A percentile compares a stretch with the other conserved stretches of the same genome.
phyloP scores from a whole-genome alignment of 2,329 filamentous ascomycete species.

The Pseudocercospora fijiensis region DNA sequence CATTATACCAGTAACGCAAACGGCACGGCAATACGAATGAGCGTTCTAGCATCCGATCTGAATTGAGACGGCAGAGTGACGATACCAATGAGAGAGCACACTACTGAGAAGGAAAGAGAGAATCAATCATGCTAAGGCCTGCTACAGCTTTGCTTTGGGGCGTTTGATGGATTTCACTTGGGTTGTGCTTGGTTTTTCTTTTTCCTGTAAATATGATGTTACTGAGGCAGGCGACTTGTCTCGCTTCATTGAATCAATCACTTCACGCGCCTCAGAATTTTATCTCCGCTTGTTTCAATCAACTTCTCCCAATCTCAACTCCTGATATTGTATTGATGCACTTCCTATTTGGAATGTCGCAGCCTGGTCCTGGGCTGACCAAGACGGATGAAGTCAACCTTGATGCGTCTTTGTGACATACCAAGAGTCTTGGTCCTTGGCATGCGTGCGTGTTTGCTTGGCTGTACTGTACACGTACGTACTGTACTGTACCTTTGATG shows the following conservation, averaged over 20 bases:
- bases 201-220: not conserved
- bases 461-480: not conserved
- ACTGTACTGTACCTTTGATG: not conserved
- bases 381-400: too few relatives aligned
- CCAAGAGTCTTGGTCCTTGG: not conserved
- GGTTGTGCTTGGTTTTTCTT: not conserved
- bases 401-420: too few relatives aligned
- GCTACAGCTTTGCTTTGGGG: not conserved
- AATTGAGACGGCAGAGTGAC: constrained; percentile 7
- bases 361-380: too few relatives aligned
- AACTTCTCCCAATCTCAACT: too few relatives aligned
- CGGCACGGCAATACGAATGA: constrained; percentile 8
- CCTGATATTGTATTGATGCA: too few relatives aligned
- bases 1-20: constrained; percentile 11
- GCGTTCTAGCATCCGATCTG: constrained; percentile 19
- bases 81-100: not conserved
- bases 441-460: not conserved
- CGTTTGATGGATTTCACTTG: not conserved
- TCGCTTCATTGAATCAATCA: not conserved
- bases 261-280: not conserved
- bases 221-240: not conserved
- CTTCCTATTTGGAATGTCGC: too few relatives aligned
- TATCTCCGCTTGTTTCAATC: too few relatives aligned
- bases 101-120: not conserved
- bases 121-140: constrained; percentile 5